Conservation (phyloP, 139 green algal species). For the Chlamydomonas sphaeroides region DNA sequence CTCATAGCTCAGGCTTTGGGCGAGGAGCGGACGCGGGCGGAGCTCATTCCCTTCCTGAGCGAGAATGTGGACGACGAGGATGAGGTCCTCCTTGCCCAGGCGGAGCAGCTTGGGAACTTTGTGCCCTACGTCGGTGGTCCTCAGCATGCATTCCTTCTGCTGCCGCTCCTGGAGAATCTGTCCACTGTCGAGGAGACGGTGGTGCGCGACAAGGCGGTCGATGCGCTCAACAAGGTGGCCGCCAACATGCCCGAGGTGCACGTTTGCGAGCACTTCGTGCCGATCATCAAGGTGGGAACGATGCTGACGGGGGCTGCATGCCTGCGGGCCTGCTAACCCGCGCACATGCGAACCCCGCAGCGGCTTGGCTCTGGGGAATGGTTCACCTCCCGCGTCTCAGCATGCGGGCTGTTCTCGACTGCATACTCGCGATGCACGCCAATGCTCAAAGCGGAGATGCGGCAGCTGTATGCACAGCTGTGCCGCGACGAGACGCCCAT, state of each 20-base stretch:
- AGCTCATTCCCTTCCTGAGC: constrained; percentile 97
- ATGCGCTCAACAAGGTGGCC: constrained; percentile 85
- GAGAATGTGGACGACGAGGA: constrained; percentile 98
- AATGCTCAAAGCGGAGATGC: constrained; percentile 73
- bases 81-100: constrained; percentile 96
- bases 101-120: constrained; percentile 97
- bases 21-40: constrained; percentile 91
- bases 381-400: constrained; percentile 96
- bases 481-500: constrained; percentile 99
- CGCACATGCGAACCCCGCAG: no score
- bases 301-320: no score
- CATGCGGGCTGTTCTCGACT: constrained; percentile 88
- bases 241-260: constrained; percentile 75
- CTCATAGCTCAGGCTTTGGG: constrained; percentile 96
- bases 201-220: constrained; percentile 94
- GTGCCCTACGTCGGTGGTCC: constrained; percentile 93
- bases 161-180: constrained; percentile 94
- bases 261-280: constrained; percentile 84
- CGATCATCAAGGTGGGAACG: constrained; percentile 80
- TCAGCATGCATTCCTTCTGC: constrained; percentile 79
- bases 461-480: constrained; percentile 81
- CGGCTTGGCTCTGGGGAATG: constrained; percentile 92
- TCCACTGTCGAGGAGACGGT: constrained; percentile 98
- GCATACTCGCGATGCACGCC: constrained; percentile 75
- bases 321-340: no score